Base-by-base conservation (phyloP, 768 basidiomycete genomes). In the Lactifluus pinguis region DNA sequence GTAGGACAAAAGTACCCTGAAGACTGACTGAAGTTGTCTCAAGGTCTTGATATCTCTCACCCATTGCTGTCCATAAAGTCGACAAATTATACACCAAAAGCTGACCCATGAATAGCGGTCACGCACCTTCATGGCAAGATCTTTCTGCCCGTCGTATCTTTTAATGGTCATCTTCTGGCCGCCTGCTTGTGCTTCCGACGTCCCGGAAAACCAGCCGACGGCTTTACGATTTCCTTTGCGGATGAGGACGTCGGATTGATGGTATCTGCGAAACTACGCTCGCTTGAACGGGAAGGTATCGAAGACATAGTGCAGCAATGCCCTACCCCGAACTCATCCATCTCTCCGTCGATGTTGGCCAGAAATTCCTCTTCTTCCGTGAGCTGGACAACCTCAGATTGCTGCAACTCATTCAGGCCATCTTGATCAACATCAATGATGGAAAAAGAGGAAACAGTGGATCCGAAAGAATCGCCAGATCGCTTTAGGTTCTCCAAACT, bases 181-280 rank as follows among this genome's bases (percentile, higher is more conserved):
- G 17, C 74, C 70, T 3, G 75, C 72, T 55, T 76, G 71, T 1
- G 71, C 80, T 58, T 76, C 72, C 55, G 72, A 72, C 25, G 71
- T 73, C 25, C 77, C 78, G 6, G 73, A 66, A 78, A 80, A 82
- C 79, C 80, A 83, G 4, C 75, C 77, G 21, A 65, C 39, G n/a
- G 55, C 63, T 42, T 61, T 61, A 21, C 63, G 56, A 54, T 65
- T 61, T 21, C 60, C 53, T 42, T 70, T 70, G n/a, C 73, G 73
- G 41, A 77, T 66, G 6, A 69, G 68, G 15, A 82, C 69, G 15
- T 82, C 77, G 1, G 79, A 79, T 54, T 79, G 79, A 59, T 81
- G 79, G 61, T 80, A 81, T 55, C 77, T 73, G 49, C 71, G 73
- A 56, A 80, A 81, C 80, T 82, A 60, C 3, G 45, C 1, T 47